Evolutionary conservation across 768 basidiomycete species (phyloP).

Genomic region (Auricularia sp.): DNA sequence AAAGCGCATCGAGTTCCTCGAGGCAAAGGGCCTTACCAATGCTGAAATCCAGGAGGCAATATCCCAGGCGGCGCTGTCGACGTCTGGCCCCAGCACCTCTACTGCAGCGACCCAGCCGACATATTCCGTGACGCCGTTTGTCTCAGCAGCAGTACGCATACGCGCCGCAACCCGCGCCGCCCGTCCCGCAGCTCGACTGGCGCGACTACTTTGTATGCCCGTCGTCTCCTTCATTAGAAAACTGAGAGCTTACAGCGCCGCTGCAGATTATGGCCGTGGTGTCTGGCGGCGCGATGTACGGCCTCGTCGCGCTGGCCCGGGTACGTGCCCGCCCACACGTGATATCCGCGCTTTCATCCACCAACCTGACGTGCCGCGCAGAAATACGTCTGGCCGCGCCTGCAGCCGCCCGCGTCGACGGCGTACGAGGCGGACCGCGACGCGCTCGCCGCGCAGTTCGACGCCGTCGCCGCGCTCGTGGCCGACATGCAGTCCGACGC

Average conservation of each 20-base stretch:
- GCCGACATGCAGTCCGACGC: constrained; percentile 76
- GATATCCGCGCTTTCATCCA: neutral
- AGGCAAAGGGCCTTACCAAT: constrained; percentile 80
- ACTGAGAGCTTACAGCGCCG: constrained; percentile 17
- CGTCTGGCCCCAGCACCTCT: constrained; percentile 13
- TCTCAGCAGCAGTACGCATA: constrained; percentile 37
- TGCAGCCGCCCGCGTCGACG: constrained; percentile 77
- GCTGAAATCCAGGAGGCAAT: constrained; percentile 82
- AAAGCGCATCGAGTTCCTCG: constrained; percentile 87
- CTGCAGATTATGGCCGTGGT: constrained; percentile 83
- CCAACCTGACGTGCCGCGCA: constrained; percentile 20
- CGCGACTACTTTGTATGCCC: constrained; percentile 86
- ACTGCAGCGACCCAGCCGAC: constrained; percentile 7
- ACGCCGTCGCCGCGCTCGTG: constrained; percentile 72
- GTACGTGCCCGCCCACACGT: constrained; percentile 28
- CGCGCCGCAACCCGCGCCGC: constrained; percentile 27
- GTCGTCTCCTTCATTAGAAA: constrained; percentile 5
- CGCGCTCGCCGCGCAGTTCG: constrained; percentile 79
- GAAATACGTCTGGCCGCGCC: constrained; percentile 88
- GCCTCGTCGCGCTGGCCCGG: constrained; percentile 68
- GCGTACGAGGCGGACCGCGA: constrained; percentile 85
- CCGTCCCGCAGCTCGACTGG: constrained; percentile 74
- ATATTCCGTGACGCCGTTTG: constrained; percentile 27
- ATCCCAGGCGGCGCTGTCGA: constrained; percentile 39
- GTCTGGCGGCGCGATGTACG: constrained; percentile 77